These are phyloP conservation scores for Spergularia marina DNA, from an alignment of 148 eudicot species.

Conservation along the genomic window DNA sequence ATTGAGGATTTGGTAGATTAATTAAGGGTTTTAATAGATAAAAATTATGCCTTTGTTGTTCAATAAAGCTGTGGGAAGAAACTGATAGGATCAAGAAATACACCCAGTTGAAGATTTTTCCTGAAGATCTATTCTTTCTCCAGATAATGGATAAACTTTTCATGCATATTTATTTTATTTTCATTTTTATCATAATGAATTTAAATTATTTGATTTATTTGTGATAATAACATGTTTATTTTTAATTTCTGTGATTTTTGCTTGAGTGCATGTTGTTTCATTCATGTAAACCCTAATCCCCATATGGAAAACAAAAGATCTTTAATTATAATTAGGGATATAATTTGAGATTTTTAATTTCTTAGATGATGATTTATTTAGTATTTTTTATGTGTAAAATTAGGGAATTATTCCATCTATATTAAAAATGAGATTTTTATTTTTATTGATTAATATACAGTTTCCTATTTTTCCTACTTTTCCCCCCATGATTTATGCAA, in stretches of 20 bases:
- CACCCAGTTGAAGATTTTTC: not conserved
- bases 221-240: not conserved
- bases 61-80: constrained; percentile 91
- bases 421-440: too few relatives aligned
- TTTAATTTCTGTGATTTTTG: not conserved
- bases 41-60: constrained; percentile 39
- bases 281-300: too few relatives aligned
- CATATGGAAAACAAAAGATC: too few relatives aligned
- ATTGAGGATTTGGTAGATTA: not conserved
- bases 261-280: not conserved
- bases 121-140: constrained; percentile 17
- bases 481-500: too few relatives aligned
- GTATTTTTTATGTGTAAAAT: too few relatives aligned
- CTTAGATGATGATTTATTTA: too few relatives aligned
- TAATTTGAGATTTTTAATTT: too few relatives aligned
- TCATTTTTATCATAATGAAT: not conserved
- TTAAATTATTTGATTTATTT: not conserved
- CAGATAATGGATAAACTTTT: not conserved
- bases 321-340: too few relatives aligned
- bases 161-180: too few relatives aligned
- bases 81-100: constrained; percentile 37
- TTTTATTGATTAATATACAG: too few relatives aligned
- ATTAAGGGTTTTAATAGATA: not conserved
- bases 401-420: too few relatives aligned
- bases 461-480: too few relatives aligned